Base-by-base conservation (phyloP, 768 basidiomycete species). In the Boletales sp. region DNA sequence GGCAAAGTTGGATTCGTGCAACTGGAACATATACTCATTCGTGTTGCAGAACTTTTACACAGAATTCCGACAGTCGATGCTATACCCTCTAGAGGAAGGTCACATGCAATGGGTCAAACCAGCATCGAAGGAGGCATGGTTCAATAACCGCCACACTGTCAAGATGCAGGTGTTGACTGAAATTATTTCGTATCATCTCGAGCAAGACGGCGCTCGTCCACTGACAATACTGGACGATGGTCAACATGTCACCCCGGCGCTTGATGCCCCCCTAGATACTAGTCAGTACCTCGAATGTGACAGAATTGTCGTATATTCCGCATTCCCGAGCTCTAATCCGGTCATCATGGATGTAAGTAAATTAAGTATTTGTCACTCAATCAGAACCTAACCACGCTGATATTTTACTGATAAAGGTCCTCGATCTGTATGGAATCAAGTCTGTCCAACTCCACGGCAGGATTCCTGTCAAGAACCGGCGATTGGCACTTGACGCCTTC, bases 401-500 rank as follows among this genome's bases (percentile, higher is more conserved):
- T n/a, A n/a, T n/a, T n/a, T n/a, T n/a, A n/a, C n/a, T 31, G 31
- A 12, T 31, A 31, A 31, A 47, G 56, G 40, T 57, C 13, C 29
- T 57, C 2, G 19, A 5, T 19, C 34, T 57, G 13, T 44, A 51
- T 19, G 45, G 46, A 32, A 54, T 54, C 40, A 19, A 38, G 17
- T 15, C 21, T 6, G n/a, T 38, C 8, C 21, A 48, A 14, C 14
- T 57, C 12, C 48, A 55, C 18, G 56, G 56, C 2, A 45, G 6
- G 5, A 46, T 40, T 5, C 15, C 43, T 2, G 13, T 29, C 1
- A 21, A 27, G 2, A 47, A 54, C 10, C 46, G 47, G 0, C 18
- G 39, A 18, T 10, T 15, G 1, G 31, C 24, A 0, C 15, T 56
- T 3, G 14, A 45, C 1, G 39, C 19, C 3, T 59, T 59, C 43